Evolutionary conservation across 2,329 filamentous ascomycete genomes (phyloP).

Genomic region (Penicillium sclerotigenum): DNA sequence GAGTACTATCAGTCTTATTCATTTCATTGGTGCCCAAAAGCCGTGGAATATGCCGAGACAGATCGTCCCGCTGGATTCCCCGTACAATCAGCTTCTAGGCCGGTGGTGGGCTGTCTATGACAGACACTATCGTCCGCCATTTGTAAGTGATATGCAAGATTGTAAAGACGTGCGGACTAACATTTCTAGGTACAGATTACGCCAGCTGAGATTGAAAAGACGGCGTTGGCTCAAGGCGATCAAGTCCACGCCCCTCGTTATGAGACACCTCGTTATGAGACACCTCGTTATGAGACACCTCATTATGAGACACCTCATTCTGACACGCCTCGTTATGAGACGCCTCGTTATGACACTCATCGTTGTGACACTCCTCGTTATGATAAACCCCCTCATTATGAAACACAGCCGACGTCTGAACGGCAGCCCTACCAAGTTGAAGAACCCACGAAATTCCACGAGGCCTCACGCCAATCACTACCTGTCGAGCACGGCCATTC

Average conservation of each 20-base stretch:
- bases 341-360: not conserved
- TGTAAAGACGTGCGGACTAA: not conserved
- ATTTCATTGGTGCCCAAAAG: conserved; percentile 91
- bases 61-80: conserved; percentile 34
- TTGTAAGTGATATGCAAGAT: conserved; percentile 12
- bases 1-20: conserved; percentile 81
- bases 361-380: not conserved
- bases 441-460: not conserved
- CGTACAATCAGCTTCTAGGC: conserved; percentile 76
- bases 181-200: not conserved
- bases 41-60: conserved; percentile 69
- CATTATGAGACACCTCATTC: not conserved
- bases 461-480: conserved; percentile 2
- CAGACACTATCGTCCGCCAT: conserved; percentile 64
- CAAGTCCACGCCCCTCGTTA: not conserved
- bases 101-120: conserved; percentile 97
- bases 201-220: not conserved
- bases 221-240: not conserved
- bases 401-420: not conserved
- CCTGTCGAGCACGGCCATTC: not conserved
- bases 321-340: not conserved
- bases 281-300: not conserved
- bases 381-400: not conserved
- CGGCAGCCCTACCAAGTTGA: conserved; percentile 6
- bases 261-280: not conserved